Base-by-base conservation (phyloP, 345 rosid species). In the Gossypium arboreum region DNA sequence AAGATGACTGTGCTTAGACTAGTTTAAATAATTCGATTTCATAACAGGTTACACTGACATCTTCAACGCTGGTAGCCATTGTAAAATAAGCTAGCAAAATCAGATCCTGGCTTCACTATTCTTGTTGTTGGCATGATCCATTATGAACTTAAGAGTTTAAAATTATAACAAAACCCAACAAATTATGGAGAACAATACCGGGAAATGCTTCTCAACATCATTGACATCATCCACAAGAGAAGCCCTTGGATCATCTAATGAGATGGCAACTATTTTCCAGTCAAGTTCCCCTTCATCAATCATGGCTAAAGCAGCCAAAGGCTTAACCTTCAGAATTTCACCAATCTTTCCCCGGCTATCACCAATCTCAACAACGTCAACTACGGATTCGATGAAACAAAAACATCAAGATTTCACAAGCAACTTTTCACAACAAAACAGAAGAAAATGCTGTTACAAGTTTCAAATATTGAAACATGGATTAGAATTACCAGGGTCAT, bases 271-370 rank as follows among this genome's bases (percentile, higher is more conserved):
- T 66, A 96, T 89, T 83, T 96, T 96, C 99, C 98, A 96, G 86
- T 93, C 97, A 70, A 96, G 91, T 77, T 96, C 98, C 69, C 99
- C 99, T 79, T 96, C 99, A 79, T 96, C 99, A 80, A 92, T 86
- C 99, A 96, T 96, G 63, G 98, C 97, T 69, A 93, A 78, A 59
- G 92, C 97, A 80, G 85, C 98, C 83, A 93, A 67, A 29, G 99
- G 99, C 84, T 93, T 95, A 81, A 93, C 85, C 79, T 81, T 88
- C 1, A 95, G 83, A 79, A 95, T 74, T 72, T 93, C 93, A 18
- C 97, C 98, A 72, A 87, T 86, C 84, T 89, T 84, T 81, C 89
- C 77, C 65, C 68, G 85, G 6, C 79, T 79, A 65, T 91, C 92
- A 69, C 99, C 94, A 75, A 95, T 93, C 88, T 95, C 99, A 83